Evolutionary conservation across 257 asterid species (phyloP), one percentile per base, ranked within the genome.

Genomic region (Solanum piurae): DNA sequence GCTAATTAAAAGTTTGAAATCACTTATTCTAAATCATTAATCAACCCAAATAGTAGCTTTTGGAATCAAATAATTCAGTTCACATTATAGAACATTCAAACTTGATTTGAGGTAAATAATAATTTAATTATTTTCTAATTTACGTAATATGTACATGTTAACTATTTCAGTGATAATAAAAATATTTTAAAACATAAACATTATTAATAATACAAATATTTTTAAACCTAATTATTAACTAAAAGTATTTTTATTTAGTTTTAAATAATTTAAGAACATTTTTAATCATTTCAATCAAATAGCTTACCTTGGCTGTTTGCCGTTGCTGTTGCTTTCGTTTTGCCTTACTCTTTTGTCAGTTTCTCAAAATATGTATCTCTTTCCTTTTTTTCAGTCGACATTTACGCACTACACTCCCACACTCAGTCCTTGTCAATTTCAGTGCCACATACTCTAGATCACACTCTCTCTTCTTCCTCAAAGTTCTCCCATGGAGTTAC

Each of bases 401-500:
- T 23, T n/a, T 42, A 44, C 21, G 84, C 84, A 25, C 16, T 25
- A 79, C 69, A 79, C 84, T 44, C 27, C 27, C 16, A 79, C 21
- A 44, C 83, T 38, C 83, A 1, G 20, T 72, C 79, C 14, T 71
- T 5, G 5, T 79, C 40, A 44, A 27, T 79, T 55, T 79, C 66
- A 44, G 40, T 79, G 85, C 68, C 85, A 80, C 68, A 80, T 20
- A 42, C 40, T 44, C 0, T 49, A 46, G 18, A 80, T 79, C 85
- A 44, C 40, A 44, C 85, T 34, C 12, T 2, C 62, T 52, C 62
- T 52, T 52, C 62, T 52, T 52, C 62, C 55, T 0, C 55, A 4
- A 46, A n/a, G 6, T 20, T 75, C 25, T 20, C 5, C 49, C 84
- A 89, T 89, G 91, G 87, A 91, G 89, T 90, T 91, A 37, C 89